These are phyloP conservation scores for Cornus florida DNA, from an alignment of 148 eudicot species.

Conservation along the genomic window DNA sequence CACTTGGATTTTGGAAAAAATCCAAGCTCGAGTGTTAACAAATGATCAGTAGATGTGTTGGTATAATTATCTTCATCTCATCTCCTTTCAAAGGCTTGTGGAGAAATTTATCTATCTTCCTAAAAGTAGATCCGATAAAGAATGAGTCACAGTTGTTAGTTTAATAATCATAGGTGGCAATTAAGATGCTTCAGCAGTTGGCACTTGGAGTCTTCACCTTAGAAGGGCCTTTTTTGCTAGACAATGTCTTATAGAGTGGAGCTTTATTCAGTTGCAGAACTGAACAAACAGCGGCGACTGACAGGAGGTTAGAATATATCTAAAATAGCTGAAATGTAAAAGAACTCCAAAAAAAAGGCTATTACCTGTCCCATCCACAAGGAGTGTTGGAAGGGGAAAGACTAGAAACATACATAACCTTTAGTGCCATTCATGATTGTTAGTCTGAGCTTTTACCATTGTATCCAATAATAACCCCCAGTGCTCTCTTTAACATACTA, in stretches of 20 bases:
- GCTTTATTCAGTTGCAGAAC: too few relatives aligned
- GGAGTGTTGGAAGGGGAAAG: too few relatives aligned
- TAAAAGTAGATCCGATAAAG: not conserved
- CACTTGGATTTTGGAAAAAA: not conserved
- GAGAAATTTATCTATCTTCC: not conserved
- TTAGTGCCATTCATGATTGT: too few relatives aligned
- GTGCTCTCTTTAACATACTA: not conserved
- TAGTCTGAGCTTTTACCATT: too few relatives aligned
- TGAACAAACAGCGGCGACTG: too few relatives aligned
- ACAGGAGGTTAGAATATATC: not conserved
- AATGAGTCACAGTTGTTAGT: too few relatives aligned
- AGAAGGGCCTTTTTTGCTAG: too few relatives aligned
- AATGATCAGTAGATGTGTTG: not conserved
- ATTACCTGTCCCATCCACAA: too few relatives aligned
- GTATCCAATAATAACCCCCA: not conserved
- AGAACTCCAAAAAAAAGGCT: not conserved
- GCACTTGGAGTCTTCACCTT: too few relatives aligned
- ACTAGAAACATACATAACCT: too few relatives aligned
- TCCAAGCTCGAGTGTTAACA: not conserved
- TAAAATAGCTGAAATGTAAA: not conserved
- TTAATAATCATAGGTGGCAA: not conserved
- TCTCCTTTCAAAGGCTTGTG: not conserved
- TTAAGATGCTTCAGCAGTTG: not conserved
- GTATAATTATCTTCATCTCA: not conserved
- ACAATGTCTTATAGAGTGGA: too few relatives aligned